These are phyloP conservation scores for Pseudogymnoascus destructans DNA, from an alignment of 2,329 filamentous ascomycete species.

Conservation along the genomic window DNA sequence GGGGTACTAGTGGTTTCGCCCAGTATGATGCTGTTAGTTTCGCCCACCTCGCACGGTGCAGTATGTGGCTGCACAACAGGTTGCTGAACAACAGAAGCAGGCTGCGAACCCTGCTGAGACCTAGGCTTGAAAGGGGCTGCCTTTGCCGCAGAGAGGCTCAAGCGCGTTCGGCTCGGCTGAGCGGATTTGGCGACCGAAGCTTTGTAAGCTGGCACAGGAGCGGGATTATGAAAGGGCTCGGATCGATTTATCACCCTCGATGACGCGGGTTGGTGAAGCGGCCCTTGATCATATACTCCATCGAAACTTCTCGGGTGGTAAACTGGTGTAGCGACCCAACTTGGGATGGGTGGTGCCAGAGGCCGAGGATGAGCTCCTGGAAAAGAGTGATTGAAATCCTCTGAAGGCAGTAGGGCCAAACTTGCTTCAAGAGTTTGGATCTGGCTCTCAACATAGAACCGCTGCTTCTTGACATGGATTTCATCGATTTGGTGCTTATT, in stretches of 20 bases:
- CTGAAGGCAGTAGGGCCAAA: slow-evolving; percentile 11
- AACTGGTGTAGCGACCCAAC: not conserved
- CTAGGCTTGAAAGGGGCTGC: slow-evolving; percentile 26
- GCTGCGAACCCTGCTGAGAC: not conserved
- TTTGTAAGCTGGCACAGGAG: not conserved
- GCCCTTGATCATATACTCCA: not conserved
- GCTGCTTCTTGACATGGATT: slow-evolving; percentile 34
- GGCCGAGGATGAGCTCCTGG: not conserved
- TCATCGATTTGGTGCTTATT: slow-evolving; percentile 52
- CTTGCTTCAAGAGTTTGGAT: slow-evolving; percentile 19
- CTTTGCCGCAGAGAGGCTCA: slow-evolving; percentile 25
- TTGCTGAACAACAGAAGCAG: not conserved
- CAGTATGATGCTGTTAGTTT: not conserved
- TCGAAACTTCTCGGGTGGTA: not conserved
- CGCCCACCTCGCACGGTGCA: not conserved
- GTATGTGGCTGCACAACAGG: not conserved
- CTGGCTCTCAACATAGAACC: slow-evolving; percentile 29
- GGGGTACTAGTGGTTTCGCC: not conserved
- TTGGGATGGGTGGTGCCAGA: not conserved
- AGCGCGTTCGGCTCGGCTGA: slow-evolving; percentile 17
- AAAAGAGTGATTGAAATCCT: not conserved
- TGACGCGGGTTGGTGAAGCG: not conserved
- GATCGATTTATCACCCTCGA: slow-evolving; percentile 1
- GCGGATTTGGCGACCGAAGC: not conserved
- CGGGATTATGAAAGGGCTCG: slow-evolving; percentile 6